Base-by-base conservation (phyloP, 2,329 filamentous ascomycete species). In the Dactylellina cionopaga region DNA sequence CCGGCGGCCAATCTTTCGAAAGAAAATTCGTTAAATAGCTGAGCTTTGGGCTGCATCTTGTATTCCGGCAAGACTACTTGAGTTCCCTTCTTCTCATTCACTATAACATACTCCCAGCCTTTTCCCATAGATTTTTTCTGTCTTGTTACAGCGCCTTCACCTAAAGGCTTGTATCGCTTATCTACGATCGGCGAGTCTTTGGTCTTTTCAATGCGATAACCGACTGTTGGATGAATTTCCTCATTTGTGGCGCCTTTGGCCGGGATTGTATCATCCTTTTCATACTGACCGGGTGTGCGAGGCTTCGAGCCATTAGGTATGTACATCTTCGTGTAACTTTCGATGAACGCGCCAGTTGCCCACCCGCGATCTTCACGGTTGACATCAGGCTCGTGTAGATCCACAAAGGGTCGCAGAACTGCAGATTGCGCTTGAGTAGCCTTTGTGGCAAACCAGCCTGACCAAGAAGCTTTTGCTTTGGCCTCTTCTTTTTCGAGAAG, bases 251-350 rank as follows among this genome's bases (percentile, higher is more conserved):
- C n/a, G n/a, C n/a, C n/a, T n/a, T n/a, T n/a, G n/a, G n/a, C n/a
- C 19, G 7, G 1, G 11, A 1, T 29, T 5, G 25, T 19, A 22
- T 15, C 17, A 47, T 47, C 15, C 3, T 27, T 60, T 13, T 47
- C 25, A 24, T 64, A 64, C 1, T 29, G 3, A 4, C 59, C 59
- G 6, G 59, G 46, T 4, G 59, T 54, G 9, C 46, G 29, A 3
- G n/a, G 10, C 27, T 33, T 54, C 22, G 46, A 43, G 4, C 59
- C 46, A 22, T 33, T 54, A 4, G 19, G 6, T 9, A 37, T 11
- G 17, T 54, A 64, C 46, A 51, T 51, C 3, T 9, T n/a, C 0
- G 59, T 64, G 35, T 54, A 64, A 15, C 59, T 64, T 9, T 52
- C 47, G 27, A 37, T 24, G 17, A 10, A 25, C 4, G n/a, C 37